Conservation (phyloP, 495 filamentous ascomycete species). For the Thermochaetoides thermophila region DNA sequence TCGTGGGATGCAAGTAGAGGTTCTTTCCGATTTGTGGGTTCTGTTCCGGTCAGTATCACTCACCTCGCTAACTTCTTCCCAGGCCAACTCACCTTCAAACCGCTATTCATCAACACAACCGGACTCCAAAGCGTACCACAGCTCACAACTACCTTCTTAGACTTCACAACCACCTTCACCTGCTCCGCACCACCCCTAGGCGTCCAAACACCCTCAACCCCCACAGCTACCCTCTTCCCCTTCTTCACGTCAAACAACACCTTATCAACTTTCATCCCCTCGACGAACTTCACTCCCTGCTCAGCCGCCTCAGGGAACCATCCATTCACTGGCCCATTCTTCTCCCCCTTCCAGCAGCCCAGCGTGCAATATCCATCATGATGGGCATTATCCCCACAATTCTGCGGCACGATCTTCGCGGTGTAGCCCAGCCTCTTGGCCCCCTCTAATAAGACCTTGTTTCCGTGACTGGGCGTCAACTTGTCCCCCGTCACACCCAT, state of each 20-base stretch:
- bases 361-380: constrained; percentile 66
- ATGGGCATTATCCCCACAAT: constrained; percentile 55
- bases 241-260: constrained; percentile 45
- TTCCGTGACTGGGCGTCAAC: constrained; percentile 56
- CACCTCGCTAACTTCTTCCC: background rate
- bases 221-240: constrained; percentile 43
- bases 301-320: constrained; percentile 66
- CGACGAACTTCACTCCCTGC: constrained; percentile 62
- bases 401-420: constrained; percentile 60
- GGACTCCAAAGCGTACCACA: constrained; percentile 62
- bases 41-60: constrained; percentile 24
- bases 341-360: constrained; percentile 58
- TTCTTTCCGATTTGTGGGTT: constrained; percentile 77
- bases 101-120: constrained; percentile 58
- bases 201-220: constrained; percentile 59
- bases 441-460: constrained; percentile 57
- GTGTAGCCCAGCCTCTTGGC: constrained; percentile 59
- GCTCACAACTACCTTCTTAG: constrained; percentile 70
- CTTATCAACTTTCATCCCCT: constrained; percentile 56
- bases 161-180: constrained; percentile 51
- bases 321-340: constrained; percentile 61
- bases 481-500: constrained; percentile 57
- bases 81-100: constrained; percentile 31
- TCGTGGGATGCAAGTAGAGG: constrained; percentile 66
- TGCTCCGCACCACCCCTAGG: constrained; percentile 49